Base-by-base conservation (phyloP, 1,284 basidiomycete genomes). In the Apiotrichum akiyoshidainum region DNA sequence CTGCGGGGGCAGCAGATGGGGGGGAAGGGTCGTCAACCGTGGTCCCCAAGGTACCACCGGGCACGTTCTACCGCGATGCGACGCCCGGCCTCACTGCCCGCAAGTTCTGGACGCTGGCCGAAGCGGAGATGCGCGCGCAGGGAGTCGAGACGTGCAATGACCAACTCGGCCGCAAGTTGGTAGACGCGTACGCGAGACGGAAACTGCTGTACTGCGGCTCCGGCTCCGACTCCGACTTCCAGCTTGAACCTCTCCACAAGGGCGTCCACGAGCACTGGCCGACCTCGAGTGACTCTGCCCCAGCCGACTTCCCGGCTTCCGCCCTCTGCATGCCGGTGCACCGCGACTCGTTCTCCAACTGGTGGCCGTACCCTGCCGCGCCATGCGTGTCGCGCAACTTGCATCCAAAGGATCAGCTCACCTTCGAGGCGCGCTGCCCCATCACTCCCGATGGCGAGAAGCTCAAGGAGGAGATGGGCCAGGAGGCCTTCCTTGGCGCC, bases 281-380 rank as follows among this genome's bases (percentile, higher is more conserved):
- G n/a, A n/a, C n/a, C n/a, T n/a, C n/a, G n/a, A n/a, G n/a, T n/a
- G n/a, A n/a, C n/a, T n/a, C n/a, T n/a, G n/a, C n/a, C n/a, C n/a
- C n/a, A n/a, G n/a, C n/a, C n/a, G 2, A 3, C 12, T 48, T 50
- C 21, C 42, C 42, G 33, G 26, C 44, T n/a, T 21, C n/a, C 14
- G 22, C 41, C 11, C 9, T 26, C 16, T 75, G 75, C 57, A 55
- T 65, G 17, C 66, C 70, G 11, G 64, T 75, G 4, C 66, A 68
- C 39, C 54, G 57, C 34, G 57, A 69, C 39, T 9, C 19, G 0
- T 69, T 69, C 50, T 63, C 65, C 11, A 58, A 55, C 5, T 75
- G 72, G 73, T 77, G 75, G 75, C 75, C 73, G 0, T 69, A 69
- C 41, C 72, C 71, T 1, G 66, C 70, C 7, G 57, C 71, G 5